A percentile compares a stretch with the other conserved stretches of the same genome.
Conservation (phyloP, 2,329 filamentous ascomycete genomes). For the Aaosphaeria pasadenensis region DNA sequence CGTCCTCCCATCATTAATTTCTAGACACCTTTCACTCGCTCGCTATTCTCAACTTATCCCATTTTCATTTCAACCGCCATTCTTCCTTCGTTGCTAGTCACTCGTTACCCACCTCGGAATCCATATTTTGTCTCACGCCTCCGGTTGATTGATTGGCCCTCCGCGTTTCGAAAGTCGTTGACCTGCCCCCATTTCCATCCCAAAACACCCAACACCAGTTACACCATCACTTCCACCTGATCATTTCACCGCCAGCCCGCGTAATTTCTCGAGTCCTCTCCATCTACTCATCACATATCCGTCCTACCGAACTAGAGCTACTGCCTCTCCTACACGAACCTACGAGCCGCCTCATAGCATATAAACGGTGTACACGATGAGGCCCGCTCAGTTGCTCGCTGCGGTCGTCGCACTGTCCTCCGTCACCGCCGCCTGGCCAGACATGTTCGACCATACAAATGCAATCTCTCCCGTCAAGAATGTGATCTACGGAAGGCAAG, state of each 20-base stretch:
- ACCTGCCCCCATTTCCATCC: not conserved
- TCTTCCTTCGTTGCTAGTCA: slow-evolving; percentile 13
- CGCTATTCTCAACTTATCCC: not conserved
- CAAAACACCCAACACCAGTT: not conserved
- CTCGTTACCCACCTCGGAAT: not conserved
- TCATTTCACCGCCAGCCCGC: not conserved
- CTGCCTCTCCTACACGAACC: not conserved
- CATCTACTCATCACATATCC: not conserved
- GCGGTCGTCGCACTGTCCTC: slow-evolving; percentile 37
- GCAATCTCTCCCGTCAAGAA: slow-evolving; percentile 24
- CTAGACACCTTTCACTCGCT: not conserved
- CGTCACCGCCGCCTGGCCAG: slow-evolving; percentile 30
- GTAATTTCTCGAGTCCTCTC: not conserved
- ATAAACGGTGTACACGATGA: slow-evolving; percentile 21
- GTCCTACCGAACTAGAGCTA: not conserved
- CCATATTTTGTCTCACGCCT: slow-evolving; percentile 21
- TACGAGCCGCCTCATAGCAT: not conserved
- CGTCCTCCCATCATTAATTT: not conserved
- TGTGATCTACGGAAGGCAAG: slow-evolving; percentile 26
- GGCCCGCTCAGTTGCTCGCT: slow-evolving; percentile 37
- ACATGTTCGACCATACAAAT: slow-evolving; percentile 29
- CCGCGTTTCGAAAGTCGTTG: not conserved
- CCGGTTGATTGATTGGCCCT: not conserved
- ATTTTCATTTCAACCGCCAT: slow-evolving; percentile 32
- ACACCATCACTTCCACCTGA: not conserved